Base-by-base conservation (phyloP, 2,329 filamentous ascomycete genomes). In the Westerdykella sp. region DNA sequence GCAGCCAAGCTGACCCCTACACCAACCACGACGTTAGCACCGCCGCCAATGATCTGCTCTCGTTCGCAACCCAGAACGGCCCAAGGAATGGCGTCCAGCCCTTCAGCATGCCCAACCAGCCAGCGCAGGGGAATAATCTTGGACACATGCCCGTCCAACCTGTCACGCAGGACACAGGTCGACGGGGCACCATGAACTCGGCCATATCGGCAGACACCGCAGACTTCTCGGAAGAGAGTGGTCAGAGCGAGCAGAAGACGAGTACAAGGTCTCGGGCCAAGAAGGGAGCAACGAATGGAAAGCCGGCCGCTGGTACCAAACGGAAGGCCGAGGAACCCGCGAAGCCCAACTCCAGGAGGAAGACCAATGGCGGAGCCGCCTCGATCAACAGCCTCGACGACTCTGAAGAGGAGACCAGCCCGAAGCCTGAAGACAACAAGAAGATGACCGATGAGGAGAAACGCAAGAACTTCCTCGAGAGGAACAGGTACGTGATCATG, bases 401-500 rank as follows among this genome's bases (percentile, higher is more conserved):
- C 37, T 76, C 79, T 39, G 74, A 79, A 5, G 76, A 74, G 23
- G 61, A 56, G 38, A 68, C 73, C 4, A 47, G 39, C 34, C 44
- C 46, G 11, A 65, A 69, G 37, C 54, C 62, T 45, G 69, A 70
- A 42, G 55, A 58, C 42, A 73, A 74, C 34, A 85, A 82, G 66
- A 96, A 95, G 74, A 95, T 96, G 88, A 96, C 90, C 0, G 93
- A 97, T 44, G 93, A 97, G 62, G 93, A 98, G 73, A 98, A 98
- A 74, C 80, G 93, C 34, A 95, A 94, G 72, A 98, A 97, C 65
- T 98, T 98, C 68, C 74, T 98, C 2, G 93, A 98, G 63, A 79
- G 93, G 22, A 98, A 98, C 67, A 83, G 91, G 91, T 95, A 80
- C 59, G 80, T 71, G 38, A 18, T 18, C 7, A 35, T 9, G 35